phyloP scores from a whole-genome alignment of 2,329 filamentous ascomycete genomes.

The Cytospora schulzeri region DNA sequence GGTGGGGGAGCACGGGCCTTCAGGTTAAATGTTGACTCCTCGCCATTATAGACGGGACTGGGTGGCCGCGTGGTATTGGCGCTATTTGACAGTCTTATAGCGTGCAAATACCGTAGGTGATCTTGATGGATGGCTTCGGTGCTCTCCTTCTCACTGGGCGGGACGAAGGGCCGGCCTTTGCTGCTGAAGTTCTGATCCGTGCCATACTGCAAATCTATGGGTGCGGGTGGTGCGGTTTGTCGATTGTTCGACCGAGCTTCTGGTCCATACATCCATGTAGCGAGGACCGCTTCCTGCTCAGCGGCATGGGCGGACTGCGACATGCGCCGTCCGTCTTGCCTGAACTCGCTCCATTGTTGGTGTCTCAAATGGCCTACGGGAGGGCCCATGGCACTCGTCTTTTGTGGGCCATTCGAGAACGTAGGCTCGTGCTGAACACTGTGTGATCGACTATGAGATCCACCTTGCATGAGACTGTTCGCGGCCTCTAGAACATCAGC shows the following conservation, averaged over 20 bases:
- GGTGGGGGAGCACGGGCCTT: conserved; percentile 33
- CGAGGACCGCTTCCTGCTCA: conserved; percentile 34
- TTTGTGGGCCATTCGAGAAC: conserved; percentile 7
- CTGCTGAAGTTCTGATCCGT: conserved; percentile 66
- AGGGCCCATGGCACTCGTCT: conserved; percentile 30
- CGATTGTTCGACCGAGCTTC: conserved; percentile 8
- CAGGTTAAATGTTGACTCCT: conserved; percentile 30
- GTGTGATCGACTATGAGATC: conserved; percentile 35
- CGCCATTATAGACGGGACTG: conserved; percentile 48
- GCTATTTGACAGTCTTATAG: conserved; percentile 60
- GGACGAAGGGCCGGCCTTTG: conserved; percentile 57
- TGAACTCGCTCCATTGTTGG: conserved; percentile 47
- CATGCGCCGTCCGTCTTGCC: conserved; percentile 41
- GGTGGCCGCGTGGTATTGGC: conserved; percentile 60
- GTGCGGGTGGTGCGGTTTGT: conserved; percentile 39
- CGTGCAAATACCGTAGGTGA: conserved; percentile 58
- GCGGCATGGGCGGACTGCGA: conserved; percentile 32
- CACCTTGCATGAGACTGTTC: conserved; percentile 50
- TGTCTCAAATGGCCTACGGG: conserved; percentile 46
- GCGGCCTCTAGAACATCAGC: conserved; percentile 63
- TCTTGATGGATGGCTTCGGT: conserved; percentile 58
- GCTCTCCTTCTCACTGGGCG: conserved; percentile 58
- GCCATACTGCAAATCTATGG: conserved; percentile 62
- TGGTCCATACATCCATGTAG: conserved; percentile 17
- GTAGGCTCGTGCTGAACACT: conserved; percentile 31